Conservation (phyloP, 441 rosid genomes). For the Syzygium malaccense region DNA sequence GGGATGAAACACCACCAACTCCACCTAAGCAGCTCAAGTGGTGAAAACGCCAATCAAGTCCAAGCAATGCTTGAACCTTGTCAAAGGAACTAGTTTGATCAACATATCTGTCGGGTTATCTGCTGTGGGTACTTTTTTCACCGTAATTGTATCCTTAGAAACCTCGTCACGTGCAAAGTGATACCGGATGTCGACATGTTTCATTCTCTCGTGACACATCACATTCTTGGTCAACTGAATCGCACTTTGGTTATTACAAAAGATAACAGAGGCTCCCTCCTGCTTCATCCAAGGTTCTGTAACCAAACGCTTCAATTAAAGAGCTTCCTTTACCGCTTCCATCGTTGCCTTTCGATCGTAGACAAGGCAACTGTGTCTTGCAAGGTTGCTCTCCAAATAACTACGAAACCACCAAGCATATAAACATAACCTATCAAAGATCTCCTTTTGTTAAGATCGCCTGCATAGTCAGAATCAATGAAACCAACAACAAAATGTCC, state of each 20-base stretch:
- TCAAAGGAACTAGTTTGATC: background rate
- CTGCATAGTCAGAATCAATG: too few relatives aligned
- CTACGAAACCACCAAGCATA: background rate
- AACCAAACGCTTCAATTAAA: background rate
- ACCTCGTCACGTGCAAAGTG: background rate
- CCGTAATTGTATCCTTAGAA: background rate
- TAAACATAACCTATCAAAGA: too few relatives aligned
- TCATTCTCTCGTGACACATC: rapidly evolving
- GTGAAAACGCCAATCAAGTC: background rate
- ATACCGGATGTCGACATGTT: background rate
- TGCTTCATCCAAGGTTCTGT: background rate
- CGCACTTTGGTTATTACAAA: background rate
- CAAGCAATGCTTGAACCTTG: background rate
- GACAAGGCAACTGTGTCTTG: background rate
- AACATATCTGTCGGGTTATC: background rate
- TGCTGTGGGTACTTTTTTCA: rapidly evolving
- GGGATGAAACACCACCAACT: background rate
- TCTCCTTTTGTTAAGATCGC: background rate
- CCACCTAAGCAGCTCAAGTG: background rate
- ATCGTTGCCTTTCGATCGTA: rapidly evolving
- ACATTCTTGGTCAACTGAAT: background rate
- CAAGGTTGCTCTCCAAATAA: background rate
- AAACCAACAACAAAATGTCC: background rate
- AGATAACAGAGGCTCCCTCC: background rate
- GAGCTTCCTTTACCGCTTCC: too few relatives aligned